Evolutionary conservation across 208 protist species (phyloP).

Genomic region (Trypanosoma avium): DNA sequence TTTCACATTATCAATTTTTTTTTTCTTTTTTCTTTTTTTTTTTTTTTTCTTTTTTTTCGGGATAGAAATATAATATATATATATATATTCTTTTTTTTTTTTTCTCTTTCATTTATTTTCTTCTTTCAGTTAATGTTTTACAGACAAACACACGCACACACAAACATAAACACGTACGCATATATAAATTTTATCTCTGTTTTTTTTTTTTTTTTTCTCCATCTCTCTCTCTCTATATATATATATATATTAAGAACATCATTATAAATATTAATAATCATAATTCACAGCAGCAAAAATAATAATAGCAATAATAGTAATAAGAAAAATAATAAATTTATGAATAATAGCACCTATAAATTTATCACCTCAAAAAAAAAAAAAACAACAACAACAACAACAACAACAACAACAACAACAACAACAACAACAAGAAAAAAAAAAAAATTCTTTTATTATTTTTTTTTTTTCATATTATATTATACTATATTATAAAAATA

Average conservation of each 20-base stretch:
- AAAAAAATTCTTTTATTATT: not conserved
- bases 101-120: not conserved
- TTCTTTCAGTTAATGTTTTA: not conserved
- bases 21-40: too few relatives aligned
- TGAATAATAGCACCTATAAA: not conserved
- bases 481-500: not conserved
- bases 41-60: slow-evolving; percentile 1
- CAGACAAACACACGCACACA: not conserved
- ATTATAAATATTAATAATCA: too few relatives aligned
- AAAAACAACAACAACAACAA: too few relatives aligned
- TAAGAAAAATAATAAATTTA: not conserved
- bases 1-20: too few relatives aligned
- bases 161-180: not conserved
- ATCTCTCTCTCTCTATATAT: not conserved
- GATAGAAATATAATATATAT: too few relatives aligned
- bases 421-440: too few relatives aligned
- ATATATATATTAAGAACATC: too few relatives aligned
- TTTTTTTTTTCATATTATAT: not conserved
- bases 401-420: too few relatives aligned
- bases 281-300: not conserved
- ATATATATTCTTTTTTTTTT: not conserved
- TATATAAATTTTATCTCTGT: not conserved
- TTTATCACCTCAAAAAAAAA: too few relatives aligned
- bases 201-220: slow-evolving; percentile 3
- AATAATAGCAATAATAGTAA: not conserved